A percentile compares a stretch with the other conserved stretches of the same genome.
These are phyloP conservation scores for Fragilaria crotonensis DNA, from an alignment of 108 stramenopile genomes.

Conservation along the genomic window DNA sequence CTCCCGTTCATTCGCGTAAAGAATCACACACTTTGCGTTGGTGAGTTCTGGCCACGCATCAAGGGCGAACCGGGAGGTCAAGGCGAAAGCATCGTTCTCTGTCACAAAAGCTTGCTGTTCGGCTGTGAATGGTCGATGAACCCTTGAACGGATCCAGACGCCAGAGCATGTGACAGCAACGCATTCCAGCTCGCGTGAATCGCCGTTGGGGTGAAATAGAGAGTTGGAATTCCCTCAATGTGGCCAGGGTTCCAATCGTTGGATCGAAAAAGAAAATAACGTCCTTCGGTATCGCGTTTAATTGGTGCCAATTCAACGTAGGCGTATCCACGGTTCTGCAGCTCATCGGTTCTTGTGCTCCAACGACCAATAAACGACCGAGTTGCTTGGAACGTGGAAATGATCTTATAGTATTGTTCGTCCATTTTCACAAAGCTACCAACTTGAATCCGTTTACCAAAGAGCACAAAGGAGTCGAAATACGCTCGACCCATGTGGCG, in stretches of 20 bases:
- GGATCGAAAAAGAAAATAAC: not conserved
- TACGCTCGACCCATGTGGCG: not conserved
- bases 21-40: not conserved
- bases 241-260: not conserved
- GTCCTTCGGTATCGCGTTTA: not conserved
- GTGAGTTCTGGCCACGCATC: not conserved
- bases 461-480: not conserved
- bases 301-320: not conserved
- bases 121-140: too few relatives aligned
- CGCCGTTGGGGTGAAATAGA: not conserved
- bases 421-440: not conserved
- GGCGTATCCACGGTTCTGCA: not conserved
- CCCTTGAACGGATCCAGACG: too few relatives aligned
- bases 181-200: not conserved
- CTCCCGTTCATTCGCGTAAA: not conserved
- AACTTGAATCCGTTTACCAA: not conserved
- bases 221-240: not conserved
- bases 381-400: slow-evolving; percentile 1
- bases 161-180: not conserved
- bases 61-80: not conserved
- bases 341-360: not conserved
- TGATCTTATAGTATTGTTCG: not conserved
- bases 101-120: not conserved
- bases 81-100: not conserved
- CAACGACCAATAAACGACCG: not conserved